Evolutionary conservation across 1,284 basidiomycete genomes (phyloP).

Genomic region (Flammula alnicola): DNA sequence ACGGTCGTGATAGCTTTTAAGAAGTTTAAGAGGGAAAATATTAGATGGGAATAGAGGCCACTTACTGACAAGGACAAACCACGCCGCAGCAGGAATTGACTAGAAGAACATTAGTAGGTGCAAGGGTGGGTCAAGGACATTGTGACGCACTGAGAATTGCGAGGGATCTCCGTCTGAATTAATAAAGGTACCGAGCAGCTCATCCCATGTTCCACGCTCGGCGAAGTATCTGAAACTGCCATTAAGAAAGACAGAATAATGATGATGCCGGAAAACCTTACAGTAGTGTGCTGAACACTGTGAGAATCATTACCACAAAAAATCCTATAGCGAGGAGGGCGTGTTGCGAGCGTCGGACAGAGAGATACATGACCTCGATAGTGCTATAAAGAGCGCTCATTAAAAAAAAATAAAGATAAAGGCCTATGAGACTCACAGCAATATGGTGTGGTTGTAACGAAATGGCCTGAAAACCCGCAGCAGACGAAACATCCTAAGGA

Average conservation of each 20-base stretch:
- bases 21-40: no score
- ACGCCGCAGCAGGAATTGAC: conserved; percentile 74
- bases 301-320: conserved; percentile 86
- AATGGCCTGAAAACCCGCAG: conserved; percentile 88
- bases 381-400: conserved; percentile 50
- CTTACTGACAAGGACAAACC: conserved; percentile 45
- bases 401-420: background rate
- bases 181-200: conserved; percentile 76
- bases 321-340: conserved; percentile 85
- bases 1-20: conserved; percentile 83
- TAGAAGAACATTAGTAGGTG: no score
- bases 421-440: conserved; percentile 57
- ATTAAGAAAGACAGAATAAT: background rate
- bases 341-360: conserved; percentile 84
- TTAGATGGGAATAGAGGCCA: conserved; percentile 12
- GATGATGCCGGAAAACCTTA: conserved; percentile 46
- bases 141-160: conserved; percentile 63
- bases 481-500: conserved; percentile 81
- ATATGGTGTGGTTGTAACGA: conserved; percentile 79
- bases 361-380: conserved; percentile 92
- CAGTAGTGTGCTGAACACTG: conserved; percentile 87
- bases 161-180: conserved; percentile 83
- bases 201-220: conserved; percentile 88
- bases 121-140: conserved; percentile 3
- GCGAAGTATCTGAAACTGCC: conserved; percentile 89